Conservation (phyloP, 2,329 filamentous ascomycete genomes). For the Elsinoe perseae region DNA sequence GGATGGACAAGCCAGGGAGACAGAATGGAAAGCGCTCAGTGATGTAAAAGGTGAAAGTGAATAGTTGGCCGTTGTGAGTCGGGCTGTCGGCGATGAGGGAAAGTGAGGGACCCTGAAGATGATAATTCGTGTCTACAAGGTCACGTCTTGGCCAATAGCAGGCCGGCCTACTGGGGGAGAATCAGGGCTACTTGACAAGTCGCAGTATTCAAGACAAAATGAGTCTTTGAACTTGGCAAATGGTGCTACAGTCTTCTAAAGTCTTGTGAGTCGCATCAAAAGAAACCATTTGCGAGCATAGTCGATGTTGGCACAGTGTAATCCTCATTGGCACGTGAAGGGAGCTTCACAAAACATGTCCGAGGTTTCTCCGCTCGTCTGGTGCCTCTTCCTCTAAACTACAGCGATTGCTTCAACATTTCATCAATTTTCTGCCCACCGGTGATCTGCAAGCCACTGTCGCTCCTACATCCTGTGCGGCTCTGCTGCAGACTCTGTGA, state of each 20-base stretch:
- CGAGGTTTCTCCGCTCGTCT: neutral
- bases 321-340: neutral
- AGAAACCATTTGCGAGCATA: neutral
- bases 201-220: neutral
- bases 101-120: conserved; percentile 4
- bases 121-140: conserved; percentile 15
- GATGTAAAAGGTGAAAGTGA: neutral
- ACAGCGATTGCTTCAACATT: too few species aligned
- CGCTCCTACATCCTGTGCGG: neutral
- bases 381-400: too few species aligned
- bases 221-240: neutral
- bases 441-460: neutral
- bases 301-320: too few species aligned
- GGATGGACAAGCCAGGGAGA: neutral
- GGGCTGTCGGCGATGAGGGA: neutral
- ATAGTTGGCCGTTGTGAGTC: neutral
- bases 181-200: neutral
- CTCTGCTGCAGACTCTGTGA: neutral
- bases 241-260: neutral
- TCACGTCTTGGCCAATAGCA: conserved; percentile 3
- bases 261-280: neutral
- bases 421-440: neutral
- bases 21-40: neutral
- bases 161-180: neutral
- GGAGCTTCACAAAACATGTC: neutral